Evolutionary conservation across 371 early-diverging fungal species (phyloP), one percentile per base, ranked within the genome.

Genomic region (Mucor piriformis): DNA sequence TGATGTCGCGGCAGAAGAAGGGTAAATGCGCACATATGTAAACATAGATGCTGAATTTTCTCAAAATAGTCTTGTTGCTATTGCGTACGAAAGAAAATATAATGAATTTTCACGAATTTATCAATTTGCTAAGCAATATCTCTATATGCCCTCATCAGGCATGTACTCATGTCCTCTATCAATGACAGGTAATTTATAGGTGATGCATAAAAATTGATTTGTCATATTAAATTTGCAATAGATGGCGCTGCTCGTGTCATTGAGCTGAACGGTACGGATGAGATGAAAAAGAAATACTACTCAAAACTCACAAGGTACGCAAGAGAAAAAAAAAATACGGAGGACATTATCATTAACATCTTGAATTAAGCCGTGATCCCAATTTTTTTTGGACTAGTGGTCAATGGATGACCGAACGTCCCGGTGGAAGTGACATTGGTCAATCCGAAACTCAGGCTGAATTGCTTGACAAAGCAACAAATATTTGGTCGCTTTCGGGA

Each of bases 391-490:
- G 83, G 76, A 88, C 86, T 8, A 82, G 81, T 49, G 88, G 88
- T 4, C 90, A 90, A 59, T 88, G 88, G 88, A 90, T 88, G 90
- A 90, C 88, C 0, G 90, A 90, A 57, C 73, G 88, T 6, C 85
- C 87, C 6, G 88, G 88, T 38, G 88, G 90, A 27, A 78, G 79
- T 21, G 85, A 87, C 58, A 83, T 88, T 7, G 75, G 74, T 51
- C 61, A 49, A 49, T 58, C 70, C 20, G 47, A 88, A 62, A 86
- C 88, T 0, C 68, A 70, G 29, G 87, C 89, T 0, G 77, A 76
- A 8, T 70, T 74, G 49, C 21, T 74, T 11, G 73, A 79, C 27
- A 49, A 50, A n/a, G 57, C 56, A 3, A 50, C 54, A n/a, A 74
- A 81, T 35, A 57, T 61, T 8, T 86, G 85, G 82, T 63, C 60